Evolutionary conservation across 2,329 filamentous ascomycete genomes (phyloP).

Genomic region (Anthostomella pinea): DNA sequence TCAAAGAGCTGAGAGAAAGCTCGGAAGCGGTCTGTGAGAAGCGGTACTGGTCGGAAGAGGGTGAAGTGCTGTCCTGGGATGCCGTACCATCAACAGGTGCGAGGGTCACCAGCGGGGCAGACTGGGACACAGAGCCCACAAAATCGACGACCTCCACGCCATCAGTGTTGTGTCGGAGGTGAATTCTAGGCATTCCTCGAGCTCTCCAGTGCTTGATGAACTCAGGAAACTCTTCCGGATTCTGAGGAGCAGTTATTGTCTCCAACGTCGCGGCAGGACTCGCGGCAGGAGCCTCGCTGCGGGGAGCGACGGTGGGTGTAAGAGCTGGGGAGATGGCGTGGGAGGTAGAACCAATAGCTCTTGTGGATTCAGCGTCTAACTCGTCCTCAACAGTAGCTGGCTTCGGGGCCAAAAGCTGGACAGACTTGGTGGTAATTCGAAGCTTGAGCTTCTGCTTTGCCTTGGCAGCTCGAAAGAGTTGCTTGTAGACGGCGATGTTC

Average conservation of each 20-base stretch:
- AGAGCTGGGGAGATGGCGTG: background rate
- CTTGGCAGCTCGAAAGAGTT: conserved; percentile 93
- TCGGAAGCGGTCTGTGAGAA: conserved; percentile 10
- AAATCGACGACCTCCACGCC: conserved; percentile 29
- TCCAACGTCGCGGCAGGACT: conserved; percentile 12
- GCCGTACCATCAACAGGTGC: conserved; percentile 10
- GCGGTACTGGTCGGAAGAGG: conserved; percentile 8
- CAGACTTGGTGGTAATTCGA: conserved; percentile 55
- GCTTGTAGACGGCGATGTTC: conserved; percentile 88
- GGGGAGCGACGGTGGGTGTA: conserved; percentile 1
- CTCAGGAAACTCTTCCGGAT: conserved; percentile 22
- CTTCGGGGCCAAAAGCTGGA: conserved; percentile 33
- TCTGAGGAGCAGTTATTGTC: conserved; percentile 25
- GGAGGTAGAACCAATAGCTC: conserved; percentile 6
- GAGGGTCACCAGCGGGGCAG: conserved; percentile 14
- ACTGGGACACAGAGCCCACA: conserved; percentile 9
- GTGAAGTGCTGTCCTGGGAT: conserved; percentile 4
- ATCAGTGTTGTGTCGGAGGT: conserved; percentile 22
- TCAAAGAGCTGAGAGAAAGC: conserved; percentile 10
- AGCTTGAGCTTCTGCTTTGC: conserved; percentile 97
- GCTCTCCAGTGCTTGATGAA: conserved; percentile 28
- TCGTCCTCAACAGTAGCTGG: conserved; percentile 52
- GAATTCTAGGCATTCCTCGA: conserved; percentile 27
- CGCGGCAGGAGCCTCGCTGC: conserved; percentile 5
- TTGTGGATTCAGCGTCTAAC: conserved; percentile 20